Evolutionary conservation across 2,329 filamentous ascomycete species (phyloP), one percentile per base, ranked within the genome.

Genomic region (Trichoderma aggressivum): DNA sequence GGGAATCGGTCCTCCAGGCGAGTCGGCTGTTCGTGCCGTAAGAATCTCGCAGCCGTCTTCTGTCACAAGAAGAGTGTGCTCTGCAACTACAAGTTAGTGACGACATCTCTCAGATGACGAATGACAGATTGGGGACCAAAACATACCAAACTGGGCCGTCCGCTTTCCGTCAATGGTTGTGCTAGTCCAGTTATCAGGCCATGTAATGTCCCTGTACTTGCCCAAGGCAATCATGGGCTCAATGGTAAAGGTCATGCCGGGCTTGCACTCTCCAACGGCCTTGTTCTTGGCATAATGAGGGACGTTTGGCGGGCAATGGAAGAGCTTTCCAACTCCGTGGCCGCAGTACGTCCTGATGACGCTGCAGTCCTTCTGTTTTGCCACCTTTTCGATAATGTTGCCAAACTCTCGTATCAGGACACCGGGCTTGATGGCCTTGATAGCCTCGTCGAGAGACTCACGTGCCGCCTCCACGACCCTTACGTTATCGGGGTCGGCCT

Each of bases 271-370:
- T 62, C 96, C 96, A 1, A 98, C 92, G 0, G 95, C 94, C 88
- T 98, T 99, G 84, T 98, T 99, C 87, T 97, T 98, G 71, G 91
- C 95, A 79, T 99, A 99, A 82, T 99, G 96, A 6, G 96, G 96
- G 66, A 99, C 91, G 79, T 97, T 98, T 1, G 96, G 96, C 32
- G 94, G 90, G 80, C 91, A 92, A 82, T 99, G 96, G 87, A 99
- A 99, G 56, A 97, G 86, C 74, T 90, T 91, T 83, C 97, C 97
- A 83, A 98, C 92, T 74, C 95, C 96, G 80, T 99, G 96, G 28
- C 96, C 96, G 78, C 95, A 98, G 81, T 99, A 99, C 3, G 94
- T 95, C 81, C 94, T 92, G 80, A 99, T 94, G 32, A 98, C 94
- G 77, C 92, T 94, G 86, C 95, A 98, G 77, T 91, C 88, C 76